Conservation (phyloP, 768 basidiomycete species). For the Infundibulicybe gibba region DNA sequence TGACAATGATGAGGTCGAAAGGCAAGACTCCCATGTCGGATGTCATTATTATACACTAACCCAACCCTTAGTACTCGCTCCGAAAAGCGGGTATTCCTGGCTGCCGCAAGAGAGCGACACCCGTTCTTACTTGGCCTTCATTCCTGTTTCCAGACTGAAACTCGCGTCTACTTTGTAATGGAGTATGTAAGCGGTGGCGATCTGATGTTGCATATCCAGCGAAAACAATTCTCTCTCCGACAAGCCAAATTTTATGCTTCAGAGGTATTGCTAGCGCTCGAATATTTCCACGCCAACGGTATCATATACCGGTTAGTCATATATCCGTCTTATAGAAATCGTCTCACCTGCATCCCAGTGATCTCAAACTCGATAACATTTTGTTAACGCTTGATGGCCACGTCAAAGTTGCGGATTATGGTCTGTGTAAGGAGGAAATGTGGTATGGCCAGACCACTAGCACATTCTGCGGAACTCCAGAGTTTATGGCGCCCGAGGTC, state of each 20-base stretch:
- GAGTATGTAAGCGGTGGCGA: conserved; percentile 99
- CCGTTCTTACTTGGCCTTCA: conserved; percentile 96
- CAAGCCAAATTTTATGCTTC: conserved; percentile 99
- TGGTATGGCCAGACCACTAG: conserved; percentile 94
- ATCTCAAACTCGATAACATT: conserved; percentile 98
- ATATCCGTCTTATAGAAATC: neutral
- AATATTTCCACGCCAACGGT: conserved; percentile 98
- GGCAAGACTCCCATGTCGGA: conserved; percentile 41
- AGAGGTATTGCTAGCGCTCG: conserved; percentile 91
- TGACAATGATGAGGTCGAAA: conserved; percentile 99
- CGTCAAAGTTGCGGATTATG: conserved; percentile 98
- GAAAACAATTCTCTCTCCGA: conserved; percentile 96
- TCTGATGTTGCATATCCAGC: conserved; percentile 98
- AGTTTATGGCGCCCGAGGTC: conserved; percentile 99
- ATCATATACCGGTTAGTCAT: conserved; percentile 91
- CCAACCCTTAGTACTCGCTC: conserved; percentile 77
- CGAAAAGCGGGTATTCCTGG: conserved; percentile 96
- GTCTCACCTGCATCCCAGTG: conserved; percentile 42
- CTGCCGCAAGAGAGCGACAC: conserved; percentile 95
- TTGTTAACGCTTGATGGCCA: conserved; percentile 95
- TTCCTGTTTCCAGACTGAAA: conserved; percentile 99
- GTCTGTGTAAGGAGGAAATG: conserved; percentile 99
- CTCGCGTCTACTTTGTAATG: conserved; percentile 99
- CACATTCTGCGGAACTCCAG: conserved; percentile 99
- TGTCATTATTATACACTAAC: conserved; percentile 7